Evolutionary conservation across 2,329 filamentous ascomycete genomes (phyloP).

Genomic region (Dactylellina sp.): DNA sequence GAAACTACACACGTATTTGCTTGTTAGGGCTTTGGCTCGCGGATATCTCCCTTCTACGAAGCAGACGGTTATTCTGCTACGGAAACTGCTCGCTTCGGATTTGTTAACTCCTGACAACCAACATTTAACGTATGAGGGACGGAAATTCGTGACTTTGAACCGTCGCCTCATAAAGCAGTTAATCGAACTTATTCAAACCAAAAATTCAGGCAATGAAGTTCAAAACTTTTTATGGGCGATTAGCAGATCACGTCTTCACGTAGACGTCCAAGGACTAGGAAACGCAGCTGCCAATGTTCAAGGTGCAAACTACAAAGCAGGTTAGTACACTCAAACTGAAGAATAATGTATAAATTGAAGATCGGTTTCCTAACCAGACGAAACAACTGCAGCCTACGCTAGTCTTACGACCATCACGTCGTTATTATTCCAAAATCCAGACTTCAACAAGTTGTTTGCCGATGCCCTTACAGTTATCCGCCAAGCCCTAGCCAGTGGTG

Average conservation of each 20-base stretch:
- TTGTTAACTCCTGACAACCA: slow-evolving; percentile 79
- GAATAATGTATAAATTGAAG: background rate
- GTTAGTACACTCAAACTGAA: slow-evolving; percentile 64
- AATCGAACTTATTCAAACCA: slow-evolving; percentile 82
- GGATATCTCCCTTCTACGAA: slow-evolving; percentile 94
- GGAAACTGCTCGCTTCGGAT: slow-evolving; percentile 81
- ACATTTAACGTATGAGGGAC: slow-evolving; percentile 81
- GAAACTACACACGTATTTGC: slow-evolving; percentile 94
- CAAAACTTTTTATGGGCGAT: slow-evolving; percentile 93
- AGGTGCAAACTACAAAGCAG: slow-evolving; percentile 77
- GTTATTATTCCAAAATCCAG: slow-evolving; percentile 86
- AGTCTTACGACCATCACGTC: slow-evolving; percentile 85
- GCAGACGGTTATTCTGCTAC: slow-evolving; percentile 81
- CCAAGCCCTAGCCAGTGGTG: slow-evolving; percentile 88
- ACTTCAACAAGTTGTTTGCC: slow-evolving; percentile 86
- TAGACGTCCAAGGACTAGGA: slow-evolving; percentile 75
- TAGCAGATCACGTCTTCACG: slow-evolving; percentile 75
- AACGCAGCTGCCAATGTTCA: slow-evolving; percentile 73
- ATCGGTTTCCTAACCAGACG: slow-evolving; percentile 3
- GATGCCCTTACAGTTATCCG: slow-evolving; percentile 82
- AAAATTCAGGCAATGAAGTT: slow-evolving; percentile 85
- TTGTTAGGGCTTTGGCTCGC: slow-evolving; percentile 81
- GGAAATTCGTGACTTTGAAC: slow-evolving; percentile 76
- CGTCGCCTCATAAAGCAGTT: slow-evolving; percentile 82
- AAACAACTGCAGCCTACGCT: slow-evolving; percentile 74